These are phyloP conservation scores for Yamadazyma nakazawae DNA, from an alignment of 805 yeast species.

Conservation along the genomic window DNA sequence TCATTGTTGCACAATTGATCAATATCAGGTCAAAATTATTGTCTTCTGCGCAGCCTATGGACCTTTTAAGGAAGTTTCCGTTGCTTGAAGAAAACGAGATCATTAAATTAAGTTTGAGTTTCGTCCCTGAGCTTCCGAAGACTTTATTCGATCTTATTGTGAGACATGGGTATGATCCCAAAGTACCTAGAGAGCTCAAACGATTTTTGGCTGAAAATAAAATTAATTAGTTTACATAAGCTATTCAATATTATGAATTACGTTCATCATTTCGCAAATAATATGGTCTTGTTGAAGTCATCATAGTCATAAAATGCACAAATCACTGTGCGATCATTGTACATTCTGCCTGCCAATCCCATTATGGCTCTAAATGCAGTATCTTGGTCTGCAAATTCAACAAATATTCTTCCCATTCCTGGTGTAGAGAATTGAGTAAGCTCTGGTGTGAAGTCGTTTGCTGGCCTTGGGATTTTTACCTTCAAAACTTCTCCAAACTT, in stretches of 20 bases:
- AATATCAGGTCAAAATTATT: constrained; percentile 64
- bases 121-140: constrained; percentile 71
- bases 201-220: constrained; percentile 14
- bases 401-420: constrained; percentile 70
- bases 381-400: constrained; percentile 54
- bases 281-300: constrained; percentile 42
- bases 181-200: constrained; percentile 35
- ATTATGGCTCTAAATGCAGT: constrained; percentile 55
- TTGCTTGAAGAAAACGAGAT: constrained; percentile 66
- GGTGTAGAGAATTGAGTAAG: constrained; percentile 39
- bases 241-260: not conserved
- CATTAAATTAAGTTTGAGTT: constrained; percentile 74
- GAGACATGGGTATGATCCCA: constrained; percentile 59
- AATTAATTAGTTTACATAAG: not conserved
- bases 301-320: constrained; percentile 58
- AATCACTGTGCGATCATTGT: constrained; percentile 65
- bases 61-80: constrained; percentile 69
- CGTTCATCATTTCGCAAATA: constrained; percentile 1
- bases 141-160: constrained; percentile 58
- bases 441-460: constrained; percentile 43
- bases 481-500: constrained; percentile 50
- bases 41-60: constrained; percentile 66
- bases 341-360: constrained; percentile 61
- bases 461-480: constrained; percentile 63
- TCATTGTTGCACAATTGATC: constrained; percentile 79